phyloP scores from a whole-genome alignment of 2,329 filamentous ascomycete genomes.

The Akanthomyces uredinophilus region DNA sequence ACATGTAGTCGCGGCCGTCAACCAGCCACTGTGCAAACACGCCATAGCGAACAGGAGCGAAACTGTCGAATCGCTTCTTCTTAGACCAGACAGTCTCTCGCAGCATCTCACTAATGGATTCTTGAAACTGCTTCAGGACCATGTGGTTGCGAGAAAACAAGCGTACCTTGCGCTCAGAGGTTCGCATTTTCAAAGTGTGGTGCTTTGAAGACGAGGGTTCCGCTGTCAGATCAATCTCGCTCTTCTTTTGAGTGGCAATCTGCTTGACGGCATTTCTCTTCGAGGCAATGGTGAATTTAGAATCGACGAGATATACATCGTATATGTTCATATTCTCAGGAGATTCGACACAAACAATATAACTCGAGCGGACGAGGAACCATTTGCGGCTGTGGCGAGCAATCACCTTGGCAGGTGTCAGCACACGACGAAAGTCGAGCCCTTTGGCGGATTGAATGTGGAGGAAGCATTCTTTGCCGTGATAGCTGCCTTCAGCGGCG shows the following conservation, averaged over 20 bases:
- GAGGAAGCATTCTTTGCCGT: constrained; percentile 93
- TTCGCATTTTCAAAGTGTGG: constrained; percentile 82
- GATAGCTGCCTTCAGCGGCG: constrained; percentile 91
- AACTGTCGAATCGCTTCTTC: constrained; percentile 84
- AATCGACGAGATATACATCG: constrained; percentile 95
- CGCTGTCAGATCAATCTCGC: constrained; percentile 38
- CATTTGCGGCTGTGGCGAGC: constrained; percentile 86
- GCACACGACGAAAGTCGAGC: constrained; percentile 74
- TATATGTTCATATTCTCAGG: constrained; percentile 98
- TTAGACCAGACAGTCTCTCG: constrained; percentile 76
- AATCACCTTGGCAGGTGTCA: constrained; percentile 74
- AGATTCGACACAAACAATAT: constrained; percentile 96
- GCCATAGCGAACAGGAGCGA: constrained; percentile 79
- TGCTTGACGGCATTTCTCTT: constrained; percentile 57
- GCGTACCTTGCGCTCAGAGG: constrained; percentile 87
- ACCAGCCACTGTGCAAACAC: constrained; percentile 96
- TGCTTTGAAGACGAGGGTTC: constrained; percentile 51
- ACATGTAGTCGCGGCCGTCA: constrained; percentile 97
- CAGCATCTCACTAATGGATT: constrained; percentile 84
- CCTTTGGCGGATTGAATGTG: constrained; percentile 90
- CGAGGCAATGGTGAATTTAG: constrained; percentile 75
- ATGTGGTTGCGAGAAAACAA: constrained; percentile 87
- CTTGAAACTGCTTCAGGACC: constrained; percentile 85
- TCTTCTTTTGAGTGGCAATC: constrained; percentile 56
- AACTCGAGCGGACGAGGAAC: constrained; percentile 97